Evolutionary conservation across 2,329 filamentous ascomycete species (phyloP), one percentile per base, ranked within the genome.

Genomic region (Reticulascus tulasneorum): DNA sequence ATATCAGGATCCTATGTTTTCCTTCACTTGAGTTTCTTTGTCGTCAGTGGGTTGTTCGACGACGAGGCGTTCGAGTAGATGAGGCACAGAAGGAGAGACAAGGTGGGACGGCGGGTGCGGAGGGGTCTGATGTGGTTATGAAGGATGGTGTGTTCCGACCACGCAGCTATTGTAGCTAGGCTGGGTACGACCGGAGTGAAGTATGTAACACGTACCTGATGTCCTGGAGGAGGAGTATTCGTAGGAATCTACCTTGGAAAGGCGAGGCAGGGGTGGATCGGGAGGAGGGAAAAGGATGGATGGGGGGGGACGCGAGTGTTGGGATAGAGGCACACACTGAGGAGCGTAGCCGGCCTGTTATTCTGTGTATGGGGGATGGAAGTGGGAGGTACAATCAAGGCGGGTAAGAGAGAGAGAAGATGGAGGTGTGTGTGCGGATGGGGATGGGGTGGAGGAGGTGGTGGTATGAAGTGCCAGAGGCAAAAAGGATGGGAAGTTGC

Each of bases 141-240:
- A 9, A 19, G 11, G 22, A 32, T 22, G 18, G 17, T 17, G 10
- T 13, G 17, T 24, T 13, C 13, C 23, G n/a, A 9, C 23, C 13
- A 9, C 23, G 9, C 13, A 9, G 9, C 23, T 13, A 9, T 13
- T 9, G 23, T 24, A 24, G 9, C 13, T 13, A 9, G 9, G 23
- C 23, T 24, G 32, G 35, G 31, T 40, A 37, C 37, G 28, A 33
- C 40, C 28, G 28, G 31, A 40, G 40, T 36, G 31, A 25, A 24
- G 40, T n/a, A n/a, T n/a, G 37, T 33, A 42, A 37, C 37, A 40
- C 40, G 37, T 40, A 42, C 37, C 40, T 42, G 40, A 40, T 36
- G 40, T 36, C 33, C 37, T 35, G 40, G 32, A 40, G 37, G 15
- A 42, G 16, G 17, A 28, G 26, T 29, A 15, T 15, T 17, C n/a